Conservation (phyloP, 495 filamentous ascomycete species). For the Letharia columbiana region DNA sequence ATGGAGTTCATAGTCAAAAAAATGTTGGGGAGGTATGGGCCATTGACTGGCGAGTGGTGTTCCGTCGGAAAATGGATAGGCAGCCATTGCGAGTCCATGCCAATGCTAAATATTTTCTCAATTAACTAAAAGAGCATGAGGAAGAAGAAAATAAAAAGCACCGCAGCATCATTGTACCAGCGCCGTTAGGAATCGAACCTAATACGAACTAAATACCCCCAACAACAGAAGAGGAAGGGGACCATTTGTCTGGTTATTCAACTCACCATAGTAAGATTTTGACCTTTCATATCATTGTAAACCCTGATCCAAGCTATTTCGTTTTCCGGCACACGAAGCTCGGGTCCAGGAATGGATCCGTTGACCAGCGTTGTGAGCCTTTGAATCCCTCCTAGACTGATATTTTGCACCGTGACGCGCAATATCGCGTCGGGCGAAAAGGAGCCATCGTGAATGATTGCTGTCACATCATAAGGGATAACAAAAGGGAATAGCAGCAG, state of each 20-base stretch:
- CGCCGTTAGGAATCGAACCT: no score
- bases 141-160: no score
- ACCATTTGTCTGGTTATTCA: background rate
- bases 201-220: no score
- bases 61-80: background rate
- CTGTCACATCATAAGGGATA: background rate
- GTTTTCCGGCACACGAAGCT: slow-evolving; percentile 1
- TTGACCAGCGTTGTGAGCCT: slow-evolving; percentile 3
- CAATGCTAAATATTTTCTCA: background rate
- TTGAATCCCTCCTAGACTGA: background rate
- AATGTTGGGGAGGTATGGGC: background rate
- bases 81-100: slow-evolving; percentile 6
- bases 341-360: background rate
- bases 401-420: background rate
- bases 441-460: background rate
- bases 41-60: slow-evolving; percentile 5
- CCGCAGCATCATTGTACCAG: no score
- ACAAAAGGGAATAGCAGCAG: background rate
- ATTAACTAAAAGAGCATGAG: background rate
- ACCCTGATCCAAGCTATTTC: slow-evolving; percentile 1
- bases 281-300: background rate
- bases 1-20: background rate
- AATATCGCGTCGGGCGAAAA: background rate
- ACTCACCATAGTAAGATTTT: slow-evolving; percentile 2
- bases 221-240: no score